Percentiles rank a stretch among this genome's conserved stretches.
These are phyloP conservation scores for Albatrellus sp. DNA, from an alignment of 1,284 basidiomycete species.

Conservation along the genomic window DNA sequence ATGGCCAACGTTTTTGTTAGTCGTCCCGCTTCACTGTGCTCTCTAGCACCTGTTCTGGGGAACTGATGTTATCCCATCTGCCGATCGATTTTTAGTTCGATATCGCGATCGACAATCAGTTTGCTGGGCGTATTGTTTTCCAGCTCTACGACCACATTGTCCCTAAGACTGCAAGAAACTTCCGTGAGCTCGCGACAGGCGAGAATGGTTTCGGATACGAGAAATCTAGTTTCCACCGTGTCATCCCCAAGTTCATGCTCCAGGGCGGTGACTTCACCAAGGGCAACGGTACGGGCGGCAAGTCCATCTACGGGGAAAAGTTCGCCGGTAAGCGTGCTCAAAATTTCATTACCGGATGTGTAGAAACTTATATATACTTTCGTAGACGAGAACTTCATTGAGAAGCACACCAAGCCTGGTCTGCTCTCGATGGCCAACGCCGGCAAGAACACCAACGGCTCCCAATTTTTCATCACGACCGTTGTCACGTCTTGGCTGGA, in stretches of 20 bases:
- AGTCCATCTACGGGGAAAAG: slow-evolving; percentile 86
- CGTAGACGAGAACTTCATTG: slow-evolving; percentile 75
- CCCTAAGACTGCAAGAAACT: slow-evolving; percentile 77
- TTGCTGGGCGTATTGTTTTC: slow-evolving; percentile 69
- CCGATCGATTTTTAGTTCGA: slow-evolving; percentile 48
- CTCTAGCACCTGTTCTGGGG: neutral
- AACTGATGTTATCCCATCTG: neutral
- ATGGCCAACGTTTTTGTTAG: slow-evolving; percentile 34
- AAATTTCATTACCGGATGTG: neutral
- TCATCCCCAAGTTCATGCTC: slow-evolving; percentile 55
- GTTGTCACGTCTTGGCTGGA: slow-evolving; percentile 64
- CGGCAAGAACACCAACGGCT: slow-evolving; percentile 60
- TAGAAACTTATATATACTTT: slow-evolving; percentile 3
- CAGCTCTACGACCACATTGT: slow-evolving; percentile 66
- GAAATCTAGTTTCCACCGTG: slow-evolving; percentile 69
- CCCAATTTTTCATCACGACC: slow-evolving; percentile 61
- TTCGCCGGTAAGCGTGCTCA: slow-evolving; percentile 41
- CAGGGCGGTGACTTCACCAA: slow-evolving; percentile 67
- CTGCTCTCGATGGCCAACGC: slow-evolving; percentile 86
- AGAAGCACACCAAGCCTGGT: slow-evolving; percentile 76
- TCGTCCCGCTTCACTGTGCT: neutral
- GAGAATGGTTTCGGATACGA: slow-evolving; percentile 54
- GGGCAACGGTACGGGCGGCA: slow-evolving; percentile 80
- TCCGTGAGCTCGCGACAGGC: slow-evolving; percentile 82
- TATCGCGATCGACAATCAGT: slow-evolving; percentile 46